Evolutionary conservation across 108 stramenopile genomes (phyloP).

Genomic region (Cyclotella cryptica): DNA sequence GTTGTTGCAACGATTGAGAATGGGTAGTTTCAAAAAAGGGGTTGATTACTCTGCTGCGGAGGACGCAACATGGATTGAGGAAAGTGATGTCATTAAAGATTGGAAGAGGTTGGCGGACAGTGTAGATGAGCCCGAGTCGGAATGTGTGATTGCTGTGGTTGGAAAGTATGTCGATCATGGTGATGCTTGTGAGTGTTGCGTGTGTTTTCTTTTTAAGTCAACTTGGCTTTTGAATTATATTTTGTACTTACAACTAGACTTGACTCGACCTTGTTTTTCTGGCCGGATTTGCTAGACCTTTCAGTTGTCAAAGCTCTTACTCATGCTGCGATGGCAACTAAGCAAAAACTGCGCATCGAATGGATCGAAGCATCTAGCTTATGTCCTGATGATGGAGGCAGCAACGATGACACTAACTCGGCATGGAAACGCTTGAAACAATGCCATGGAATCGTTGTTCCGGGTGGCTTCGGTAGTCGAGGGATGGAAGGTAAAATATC

Average conservation of each 20-base stretch:
- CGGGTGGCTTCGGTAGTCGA: slow-evolving; percentile 93
- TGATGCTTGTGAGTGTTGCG: slow-evolving; percentile 50
- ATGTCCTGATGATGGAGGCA: slow-evolving; percentile 42
- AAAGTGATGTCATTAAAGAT: slow-evolving; percentile 54
- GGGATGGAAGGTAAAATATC: slow-evolving; percentile 82
- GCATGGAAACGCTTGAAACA: slow-evolving; percentile 84
- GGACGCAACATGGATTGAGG: slow-evolving; percentile 42
- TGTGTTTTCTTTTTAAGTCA: not conserved
- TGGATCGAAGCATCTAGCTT: slow-evolving; percentile 73
- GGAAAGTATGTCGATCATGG: slow-evolving; percentile 79
- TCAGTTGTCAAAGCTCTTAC: slow-evolving; percentile 83
- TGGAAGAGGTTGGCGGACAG: slow-evolving; percentile 77
- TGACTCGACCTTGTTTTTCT: not conserved
- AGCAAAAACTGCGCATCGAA: slow-evolving; percentile 64
- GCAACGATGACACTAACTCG: slow-evolving; percentile 50
- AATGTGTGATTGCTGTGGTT: slow-evolving; percentile 79
- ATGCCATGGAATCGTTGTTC: slow-evolving; percentile 90
- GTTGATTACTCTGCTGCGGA: slow-evolving; percentile 57
- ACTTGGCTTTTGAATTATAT: not conserved
- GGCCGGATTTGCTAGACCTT: slow-evolving; percentile 56
- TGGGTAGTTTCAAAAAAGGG: slow-evolving; percentile 40
- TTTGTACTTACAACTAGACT: not conserved
- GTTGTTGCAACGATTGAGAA: slow-evolving; percentile 45
- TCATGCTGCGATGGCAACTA: slow-evolving; percentile 77
- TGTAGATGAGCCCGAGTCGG: slow-evolving; percentile 67